Evolutionary conservation across 108 stramenopile species (phyloP), one percentile per base, ranked within the genome.

Genomic region (Skeletonema potamos): DNA sequence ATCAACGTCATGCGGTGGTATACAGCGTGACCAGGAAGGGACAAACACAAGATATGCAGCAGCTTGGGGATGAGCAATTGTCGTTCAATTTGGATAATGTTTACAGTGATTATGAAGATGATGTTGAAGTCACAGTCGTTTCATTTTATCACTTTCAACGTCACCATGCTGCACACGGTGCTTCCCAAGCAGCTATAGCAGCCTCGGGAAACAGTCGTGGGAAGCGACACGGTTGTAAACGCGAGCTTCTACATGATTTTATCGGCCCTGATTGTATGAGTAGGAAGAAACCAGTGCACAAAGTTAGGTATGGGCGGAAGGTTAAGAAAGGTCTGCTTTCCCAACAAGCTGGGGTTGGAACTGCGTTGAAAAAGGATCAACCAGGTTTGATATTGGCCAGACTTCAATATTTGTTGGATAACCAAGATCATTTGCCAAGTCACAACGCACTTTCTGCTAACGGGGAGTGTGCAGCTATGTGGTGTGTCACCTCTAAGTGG

Each of bases 391-490:
- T 84, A 13, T 56, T 84, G 27, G 71, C 75, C 43, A 60, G 83
- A 7, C 62, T 84, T 0, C 54, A 54, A 37, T 81, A 79, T 66
- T 54, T 84, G 11, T 67, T 84, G 64, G 75, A 77, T 27, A 44
- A 81, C 68, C 83, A 76, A 22, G 70, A 54, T 69, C 63, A 76
- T 41, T 57, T 84, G 36, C 83, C 83, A 24, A 63, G 64, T 46
- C 79, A 77, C 48, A 76, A 76, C 33, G 68, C 72, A 1, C n/a
- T 84, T 8, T 51, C 54, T 61, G 79, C 83, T 1, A 84, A 84
- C 30, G 83, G 80, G 12, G 80, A 81, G 58, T 84, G 83, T 64
- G 83, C 83, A 3, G 80, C 80, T 26, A 58, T 77, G 44, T 84
- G 83, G 83, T 84, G 83, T 62, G 64, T 76, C 0, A 81, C 76